A percentile compares a stretch with the other conserved stretches of the same genome.
Conservation (phyloP, 176 grass and related monocot species). For the Pontederia crassipes region DNA sequence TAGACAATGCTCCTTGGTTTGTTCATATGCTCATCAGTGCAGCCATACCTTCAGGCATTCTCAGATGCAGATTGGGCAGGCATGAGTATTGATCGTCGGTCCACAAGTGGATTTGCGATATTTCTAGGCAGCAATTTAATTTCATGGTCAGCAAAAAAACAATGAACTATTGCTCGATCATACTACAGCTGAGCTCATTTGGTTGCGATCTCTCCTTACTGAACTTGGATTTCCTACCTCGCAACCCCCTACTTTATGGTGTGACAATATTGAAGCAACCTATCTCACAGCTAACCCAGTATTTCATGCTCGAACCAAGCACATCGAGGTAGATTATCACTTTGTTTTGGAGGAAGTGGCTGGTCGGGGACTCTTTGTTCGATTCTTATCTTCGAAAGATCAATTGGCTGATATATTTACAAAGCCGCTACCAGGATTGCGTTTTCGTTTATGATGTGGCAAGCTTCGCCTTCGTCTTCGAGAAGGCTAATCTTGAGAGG, state of each 20-base stretch:
- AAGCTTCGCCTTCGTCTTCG: too few relatives aligned
- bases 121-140: not conserved
- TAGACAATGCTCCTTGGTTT: not conserved
- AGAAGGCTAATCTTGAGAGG: too few relatives aligned
- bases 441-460: too few relatives aligned
- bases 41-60: not conserved
- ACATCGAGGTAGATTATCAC: constrained; percentile 10
- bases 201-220: not conserved
- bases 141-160: constrained; percentile 2
- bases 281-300: not conserved
- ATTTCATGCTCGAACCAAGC: constrained; percentile 8
- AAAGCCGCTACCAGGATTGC: too few relatives aligned
- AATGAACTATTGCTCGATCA: not conserved
- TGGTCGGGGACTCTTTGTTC: too few relatives aligned
- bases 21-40: not conserved
- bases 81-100: not conserved
- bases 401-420: too few relatives aligned
- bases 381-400: too few relatives aligned
- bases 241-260: not conserved
- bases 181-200: not conserved
- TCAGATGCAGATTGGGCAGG: constrained; percentile 15
- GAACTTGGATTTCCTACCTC: not conserved
- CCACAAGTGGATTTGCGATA: not conserved
- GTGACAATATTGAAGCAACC: constrained; percentile 2
- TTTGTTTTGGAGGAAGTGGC: too few relatives aligned